Evolutionary conservation across 2,329 filamentous ascomycete species (phyloP).

Genomic region (Cladophialophora bantiana): DNA sequence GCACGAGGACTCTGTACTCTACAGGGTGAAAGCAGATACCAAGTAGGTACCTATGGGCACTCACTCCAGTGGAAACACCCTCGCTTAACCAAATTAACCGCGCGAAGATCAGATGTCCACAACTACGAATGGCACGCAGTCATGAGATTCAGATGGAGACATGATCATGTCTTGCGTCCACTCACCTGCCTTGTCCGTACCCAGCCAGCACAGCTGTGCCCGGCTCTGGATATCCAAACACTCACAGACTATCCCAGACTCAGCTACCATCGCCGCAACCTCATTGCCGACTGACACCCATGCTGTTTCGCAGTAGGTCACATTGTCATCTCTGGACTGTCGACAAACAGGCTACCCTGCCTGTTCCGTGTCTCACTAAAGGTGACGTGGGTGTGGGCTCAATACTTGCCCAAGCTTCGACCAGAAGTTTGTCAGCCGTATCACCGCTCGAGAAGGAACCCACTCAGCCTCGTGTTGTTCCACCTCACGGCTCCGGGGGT

Average conservation of each 20-base stretch:
- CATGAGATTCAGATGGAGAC: slow-evolving; percentile 14
- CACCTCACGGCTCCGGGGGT: not conserved
- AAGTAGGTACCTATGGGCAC: not conserved
- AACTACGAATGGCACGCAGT: slow-evolving; percentile 7
- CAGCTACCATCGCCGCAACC: slow-evolving; percentile 2
- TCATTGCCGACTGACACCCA: slow-evolving; percentile 11
- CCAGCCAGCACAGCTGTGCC: not conserved
- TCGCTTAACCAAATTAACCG: slow-evolving; percentile 10
- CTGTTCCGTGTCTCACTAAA: slow-evolving; percentile 10
- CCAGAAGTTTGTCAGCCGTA: not conserved
- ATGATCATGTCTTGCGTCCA: not conserved
- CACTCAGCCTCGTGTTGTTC: slow-evolving; percentile 3
- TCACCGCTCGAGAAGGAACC: not conserved
- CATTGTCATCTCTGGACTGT: not conserved
- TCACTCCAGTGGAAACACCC: slow-evolving; percentile 5
- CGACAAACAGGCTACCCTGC: slow-evolving; percentile 4
- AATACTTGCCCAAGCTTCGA: slow-evolving; percentile 12
- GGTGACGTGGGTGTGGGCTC: not conserved
- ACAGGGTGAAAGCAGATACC: no score
- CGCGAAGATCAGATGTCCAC: slow-evolving; percentile 6
- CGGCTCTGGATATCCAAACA: not conserved
- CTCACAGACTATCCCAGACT: not conserved
- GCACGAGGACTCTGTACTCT: no score
- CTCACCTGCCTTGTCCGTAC: not conserved
- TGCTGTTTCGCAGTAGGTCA: slow-evolving; percentile 9